Conservation (phyloP, 2,329 filamentous ascomycete genomes). For the Fusarium luffae region DNA sequence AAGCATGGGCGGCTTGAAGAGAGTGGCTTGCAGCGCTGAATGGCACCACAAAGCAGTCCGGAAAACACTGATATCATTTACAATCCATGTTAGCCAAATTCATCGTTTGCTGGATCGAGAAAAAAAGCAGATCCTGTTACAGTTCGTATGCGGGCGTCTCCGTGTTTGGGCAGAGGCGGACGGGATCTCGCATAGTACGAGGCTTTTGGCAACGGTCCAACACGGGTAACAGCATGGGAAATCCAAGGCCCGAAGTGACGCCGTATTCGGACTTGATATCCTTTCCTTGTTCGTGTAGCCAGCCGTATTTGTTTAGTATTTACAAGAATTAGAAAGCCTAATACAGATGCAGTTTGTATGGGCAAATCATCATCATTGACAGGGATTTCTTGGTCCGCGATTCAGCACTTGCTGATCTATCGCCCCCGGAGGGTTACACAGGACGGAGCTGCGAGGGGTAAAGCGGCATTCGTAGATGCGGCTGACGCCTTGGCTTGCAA, state of each 20-base stretch:
- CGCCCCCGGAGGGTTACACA: constrained; percentile 21
- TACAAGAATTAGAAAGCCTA: constrained; percentile 10
- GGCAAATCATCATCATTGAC: not conserved
- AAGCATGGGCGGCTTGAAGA: constrained; percentile 8
- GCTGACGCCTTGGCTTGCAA: constrained; percentile 20
- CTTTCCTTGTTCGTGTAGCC: constrained; percentile 16
- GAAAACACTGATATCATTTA: not conserved
- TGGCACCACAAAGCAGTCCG: not conserved
- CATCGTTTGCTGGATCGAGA: constrained; percentile 23
- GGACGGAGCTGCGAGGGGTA: constrained; percentile 33
- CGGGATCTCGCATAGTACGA: constrained; percentile 41
- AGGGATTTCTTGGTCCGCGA: not conserved
- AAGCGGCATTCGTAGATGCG: constrained; percentile 20
- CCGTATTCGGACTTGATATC: constrained; percentile 35
- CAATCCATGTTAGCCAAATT: not conserved
- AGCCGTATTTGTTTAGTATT: constrained; percentile 20
- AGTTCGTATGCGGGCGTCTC: constrained; percentile 25
- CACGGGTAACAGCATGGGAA: constrained; percentile 25
- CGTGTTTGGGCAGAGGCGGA: constrained; percentile 35
- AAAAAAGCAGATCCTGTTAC: constrained; percentile 15
- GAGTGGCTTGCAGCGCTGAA: not conserved
- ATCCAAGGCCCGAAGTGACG: constrained; percentile 37
- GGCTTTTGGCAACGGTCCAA: constrained; percentile 21
- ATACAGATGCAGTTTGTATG: not conserved
- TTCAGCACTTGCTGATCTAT: constrained; percentile 9